Percentiles rank a stretch among this genome's conserved stretches.
phyloP scores from a whole-genome alignment of 2,329 filamentous ascomycete species.

The Arthrobotrys iridis region DNA sequence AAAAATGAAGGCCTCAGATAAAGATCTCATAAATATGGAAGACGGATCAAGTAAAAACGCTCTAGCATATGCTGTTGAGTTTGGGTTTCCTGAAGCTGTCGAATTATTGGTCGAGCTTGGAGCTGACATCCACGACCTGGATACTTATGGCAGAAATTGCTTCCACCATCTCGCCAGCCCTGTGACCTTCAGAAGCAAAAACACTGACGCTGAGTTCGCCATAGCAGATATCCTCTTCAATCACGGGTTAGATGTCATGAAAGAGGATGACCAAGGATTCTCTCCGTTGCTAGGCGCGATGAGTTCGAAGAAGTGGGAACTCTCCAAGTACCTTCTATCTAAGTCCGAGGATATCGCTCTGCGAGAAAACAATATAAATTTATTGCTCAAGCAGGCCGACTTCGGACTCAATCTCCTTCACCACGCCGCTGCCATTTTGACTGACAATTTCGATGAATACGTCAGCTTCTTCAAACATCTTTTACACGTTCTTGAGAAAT shows the following conservation, averaged over 20 bases:
- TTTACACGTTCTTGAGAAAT: background rate
- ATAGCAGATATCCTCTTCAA: conserved; percentile 17
- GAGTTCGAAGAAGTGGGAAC: background rate
- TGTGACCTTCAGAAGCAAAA: background rate
- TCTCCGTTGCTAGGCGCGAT: background rate
- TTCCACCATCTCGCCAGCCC: conserved; percentile 5
- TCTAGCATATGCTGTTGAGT: conserved; percentile 8
- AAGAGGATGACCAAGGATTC: background rate
- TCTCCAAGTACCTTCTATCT: background rate
- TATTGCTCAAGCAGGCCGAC: background rate
- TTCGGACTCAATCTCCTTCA: background rate
- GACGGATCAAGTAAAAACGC: background rate
- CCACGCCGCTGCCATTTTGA: background rate
- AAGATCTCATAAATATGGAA: conserved; percentile 5
- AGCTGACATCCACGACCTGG: conserved; percentile 20
- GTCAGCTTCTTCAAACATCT: background rate
- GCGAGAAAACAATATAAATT: background rate
- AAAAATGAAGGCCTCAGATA: conserved; percentile 12
- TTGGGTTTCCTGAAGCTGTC: conserved; percentile 10
- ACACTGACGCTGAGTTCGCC: background rate
- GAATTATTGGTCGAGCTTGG: background rate
- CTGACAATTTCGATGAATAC: background rate
- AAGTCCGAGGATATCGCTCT: background rate
- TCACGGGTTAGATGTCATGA: conserved; percentile 7
- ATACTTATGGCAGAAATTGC: background rate